Percentiles rank a stretch among this genome's conserved stretches.
Evolutionary conservation across 805 yeast genomes (phyloP).

Genomic region (Hanseniaspora occidentalis): DNA sequence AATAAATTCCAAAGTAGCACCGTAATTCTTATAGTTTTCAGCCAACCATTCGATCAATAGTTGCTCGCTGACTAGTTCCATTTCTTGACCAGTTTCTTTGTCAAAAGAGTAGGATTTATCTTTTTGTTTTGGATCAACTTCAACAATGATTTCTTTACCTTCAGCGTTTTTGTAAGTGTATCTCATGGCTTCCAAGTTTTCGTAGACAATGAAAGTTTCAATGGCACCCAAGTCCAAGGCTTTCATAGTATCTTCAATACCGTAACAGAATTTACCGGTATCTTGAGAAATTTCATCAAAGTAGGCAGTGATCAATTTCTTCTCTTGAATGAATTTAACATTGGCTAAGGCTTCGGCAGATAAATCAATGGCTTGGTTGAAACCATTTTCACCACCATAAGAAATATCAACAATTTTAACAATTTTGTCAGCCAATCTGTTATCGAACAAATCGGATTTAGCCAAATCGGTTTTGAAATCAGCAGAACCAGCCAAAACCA

Average conservation of each 20-base stretch:
- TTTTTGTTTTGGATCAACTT: constrained; percentile 58
- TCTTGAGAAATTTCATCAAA: constrained; percentile 97
- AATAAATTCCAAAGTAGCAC: constrained; percentile 93
- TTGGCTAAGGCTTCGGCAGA: constrained; percentile 95
- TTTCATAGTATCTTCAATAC: constrained; percentile 91
- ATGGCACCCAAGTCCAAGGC: constrained; percentile 95
- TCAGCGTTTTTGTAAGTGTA: constrained; percentile 75
- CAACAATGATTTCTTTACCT: constrained; percentile 62
- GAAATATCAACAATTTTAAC: constrained; percentile 92
- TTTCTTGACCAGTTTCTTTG: constrained; percentile 77
- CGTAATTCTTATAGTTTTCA: constrained; percentile 85
- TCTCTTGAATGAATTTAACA: constrained; percentile 96
- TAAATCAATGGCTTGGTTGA: constrained; percentile 96
- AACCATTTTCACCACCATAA: constrained; percentile 98
- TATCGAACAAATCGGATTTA: constrained; percentile 87
- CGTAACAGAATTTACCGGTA: constrained; percentile 94
- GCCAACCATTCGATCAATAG: constrained; percentile 95
- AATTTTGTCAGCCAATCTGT: constrained; percentile 75
- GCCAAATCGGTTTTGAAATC: constrained; percentile 94
- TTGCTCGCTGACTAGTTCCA: constrained; percentile 79
- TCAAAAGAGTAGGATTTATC: constrained; percentile 70
- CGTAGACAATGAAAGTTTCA: constrained; percentile 85
- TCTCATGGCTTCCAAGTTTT: constrained; percentile 77
- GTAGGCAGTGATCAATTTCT: constrained; percentile 82
- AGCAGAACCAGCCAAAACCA: constrained; percentile 97